Evolutionary conservation across 176 grass and related monocot species (phyloP).

Genomic region (Tillandsia fasciculata): DNA sequence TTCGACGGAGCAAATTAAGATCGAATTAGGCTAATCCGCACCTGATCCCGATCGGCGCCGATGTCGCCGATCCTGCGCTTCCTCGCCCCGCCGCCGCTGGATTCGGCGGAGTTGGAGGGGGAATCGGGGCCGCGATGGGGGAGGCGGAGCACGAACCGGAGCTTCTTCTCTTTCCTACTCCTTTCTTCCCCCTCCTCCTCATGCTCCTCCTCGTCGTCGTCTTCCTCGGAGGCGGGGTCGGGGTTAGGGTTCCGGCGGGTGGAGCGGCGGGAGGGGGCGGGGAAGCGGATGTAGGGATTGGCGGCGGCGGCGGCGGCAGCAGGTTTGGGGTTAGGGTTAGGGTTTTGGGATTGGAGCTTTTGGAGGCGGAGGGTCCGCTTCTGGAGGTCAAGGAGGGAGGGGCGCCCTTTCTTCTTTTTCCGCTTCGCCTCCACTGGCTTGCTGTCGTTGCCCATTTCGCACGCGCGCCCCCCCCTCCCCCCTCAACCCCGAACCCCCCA

Average conservation of each 20-base stretch:
- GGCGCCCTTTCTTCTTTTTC: slow-evolving; percentile 92
- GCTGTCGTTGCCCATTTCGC: slow-evolving; percentile 25
- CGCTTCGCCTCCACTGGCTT: slow-evolving; percentile 16
- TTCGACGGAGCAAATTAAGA: not conserved
- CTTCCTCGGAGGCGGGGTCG: not conserved
- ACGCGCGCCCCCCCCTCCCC: not conserved
- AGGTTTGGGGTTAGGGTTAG: slow-evolving; percentile 10
- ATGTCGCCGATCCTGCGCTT: slow-evolving; percentile 5
- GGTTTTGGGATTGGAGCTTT: slow-evolving; percentile 19
- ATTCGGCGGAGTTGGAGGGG: slow-evolving; percentile 35
- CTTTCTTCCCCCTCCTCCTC: slow-evolving; percentile 15
- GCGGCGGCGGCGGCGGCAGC: not conserved
- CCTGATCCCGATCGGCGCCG: not conserved
- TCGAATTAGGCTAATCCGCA: not conserved
- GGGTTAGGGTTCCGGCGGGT: slow-evolving; percentile 38
- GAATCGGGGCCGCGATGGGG: slow-evolving; percentile 14
- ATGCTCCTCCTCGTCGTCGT: slow-evolving; percentile 16
- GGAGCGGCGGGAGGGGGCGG: slow-evolving; percentile 22
- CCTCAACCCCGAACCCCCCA: not conserved
- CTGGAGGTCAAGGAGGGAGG: slow-evolving; percentile 82
- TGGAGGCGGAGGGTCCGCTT: slow-evolving; percentile 55
- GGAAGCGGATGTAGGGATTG: slow-evolving; percentile 14
- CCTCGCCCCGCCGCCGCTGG: slow-evolving; percentile 30
- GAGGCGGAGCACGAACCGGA: slow-evolving; percentile 49
- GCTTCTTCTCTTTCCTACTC: slow-evolving; percentile 70